Percentiles rank a stretch among this genome's conserved stretches.
These are phyloP conservation scores for Narthecium ossifragum DNA, from an alignment of 106 monocot genomes.

Conservation along the genomic window DNA sequence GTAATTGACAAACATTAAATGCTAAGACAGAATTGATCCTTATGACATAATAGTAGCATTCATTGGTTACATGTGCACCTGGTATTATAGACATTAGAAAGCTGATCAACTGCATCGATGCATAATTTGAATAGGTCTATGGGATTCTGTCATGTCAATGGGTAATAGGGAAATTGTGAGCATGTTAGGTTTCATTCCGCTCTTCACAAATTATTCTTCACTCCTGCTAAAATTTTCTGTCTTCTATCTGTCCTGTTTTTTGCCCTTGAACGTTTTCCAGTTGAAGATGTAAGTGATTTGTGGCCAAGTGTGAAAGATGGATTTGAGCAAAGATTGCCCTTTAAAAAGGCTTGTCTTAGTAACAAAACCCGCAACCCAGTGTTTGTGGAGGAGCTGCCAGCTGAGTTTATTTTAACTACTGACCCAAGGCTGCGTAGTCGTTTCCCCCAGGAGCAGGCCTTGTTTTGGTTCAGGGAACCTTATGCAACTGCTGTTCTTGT, in stretches of 20 bases:
- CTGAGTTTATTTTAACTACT: conserved; percentile 90
- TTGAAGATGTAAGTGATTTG: conserved; percentile 98
- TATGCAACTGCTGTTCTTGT: conserved; percentile 94
- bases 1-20: no score
- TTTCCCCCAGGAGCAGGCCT: conserved; percentile 95
- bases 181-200: no score
- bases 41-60: no score
- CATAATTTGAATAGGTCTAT: no score
- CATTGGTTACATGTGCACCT: no score
- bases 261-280: conserved; percentile 23
- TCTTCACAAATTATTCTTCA: no score
- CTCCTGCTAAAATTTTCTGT: not conserved
- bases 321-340: conserved; percentile 67
- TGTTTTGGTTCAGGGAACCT: conserved; percentile 97
- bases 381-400: conserved; percentile 60
- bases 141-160: no score
- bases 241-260: not conserved
- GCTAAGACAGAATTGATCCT: no score
- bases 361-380: conserved; percentile 89
- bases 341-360: conserved; percentile 73
- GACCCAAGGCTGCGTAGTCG: conserved; percentile 89
- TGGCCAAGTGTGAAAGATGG: conserved; percentile 86
- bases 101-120: no score
- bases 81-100: no score
- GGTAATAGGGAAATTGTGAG: no score